Evolutionary conservation across 2,329 filamentous ascomycete genomes (phyloP), one percentile per base, ranked within the genome.

Genomic region (Cadophora sp.): DNA sequence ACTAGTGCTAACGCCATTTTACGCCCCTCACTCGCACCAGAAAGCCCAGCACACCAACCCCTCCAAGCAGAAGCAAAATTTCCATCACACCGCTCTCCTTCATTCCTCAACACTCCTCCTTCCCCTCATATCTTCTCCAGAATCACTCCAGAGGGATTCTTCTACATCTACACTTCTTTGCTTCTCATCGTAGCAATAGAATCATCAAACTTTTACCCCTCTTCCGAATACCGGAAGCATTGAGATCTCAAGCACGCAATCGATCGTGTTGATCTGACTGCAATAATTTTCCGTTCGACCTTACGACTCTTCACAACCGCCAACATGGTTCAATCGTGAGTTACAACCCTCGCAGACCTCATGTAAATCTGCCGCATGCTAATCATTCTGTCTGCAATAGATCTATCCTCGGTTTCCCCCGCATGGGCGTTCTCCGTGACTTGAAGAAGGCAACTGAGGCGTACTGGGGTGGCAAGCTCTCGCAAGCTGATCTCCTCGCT

Each of bases 371-470:
- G 40, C 37, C 64, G 40, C 37, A 67, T 53, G 66, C 67, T 73
- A 64, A 72, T 67, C 19, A 55, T 26, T 48, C 58, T 68, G 19
- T 65, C n/a, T 43, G 26, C 60, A 26, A 69, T 62, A 78, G 77
- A 74, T 74, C 96, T 76, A 88, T 99, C 83, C 91, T 99, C 83
- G 96, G 96, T 85, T 99, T 99, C 89, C 96, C 96, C 83, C 95
- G 96, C 81, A 97, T 98, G 93, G 96, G 96, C 85, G 92, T 89
- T 79, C 92, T 97, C 85, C 94, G 96, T 90, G 96, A 99, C 88
- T 90, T 99, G 82, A 99, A 99, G 92, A 99, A 99, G 91, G 96
- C 96, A 80, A 99, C 94, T 76, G 96, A 99, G 85, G 93, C 95
- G 82, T 99, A 91, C 85, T 99, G 96, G 96, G 91, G 85, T 79